Conservation (phyloP, 345 rosid genomes). For the Iberis pinnata region DNA sequence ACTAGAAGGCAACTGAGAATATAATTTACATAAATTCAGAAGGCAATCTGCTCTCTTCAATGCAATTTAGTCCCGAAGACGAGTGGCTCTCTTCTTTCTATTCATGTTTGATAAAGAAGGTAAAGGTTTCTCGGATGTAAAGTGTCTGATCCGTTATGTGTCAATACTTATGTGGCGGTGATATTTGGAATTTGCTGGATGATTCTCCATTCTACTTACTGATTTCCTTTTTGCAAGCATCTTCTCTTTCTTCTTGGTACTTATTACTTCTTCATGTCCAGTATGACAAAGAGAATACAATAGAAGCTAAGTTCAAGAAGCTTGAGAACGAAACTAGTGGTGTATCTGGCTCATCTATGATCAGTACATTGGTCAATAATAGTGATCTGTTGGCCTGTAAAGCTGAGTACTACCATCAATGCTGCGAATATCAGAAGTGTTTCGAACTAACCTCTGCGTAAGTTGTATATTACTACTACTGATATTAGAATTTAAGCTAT, state of each 20-base stretch:
- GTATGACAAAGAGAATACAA: conserved; percentile 72
- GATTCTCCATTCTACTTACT: conserved; percentile 13
- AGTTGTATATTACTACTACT: conserved; percentile 34
- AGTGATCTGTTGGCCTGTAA: conserved; percentile 87
- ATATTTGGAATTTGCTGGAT: background rate
- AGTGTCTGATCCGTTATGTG: too few species aligned
- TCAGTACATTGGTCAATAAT: conserved; percentile 53
- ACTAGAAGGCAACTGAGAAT: conserved; percentile 6
- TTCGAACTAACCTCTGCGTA: conserved; percentile 80
- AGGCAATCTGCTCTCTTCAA: conserved; percentile 61
- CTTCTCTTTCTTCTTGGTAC: conserved; percentile 9
- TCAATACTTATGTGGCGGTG: background rate
- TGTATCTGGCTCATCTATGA: conserved; percentile 44
- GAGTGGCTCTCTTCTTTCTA: conserved; percentile 91
- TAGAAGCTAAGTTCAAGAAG: conserved; percentile 79
- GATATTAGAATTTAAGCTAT: conserved; percentile 9
- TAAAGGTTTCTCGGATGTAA: conserved; percentile 25
- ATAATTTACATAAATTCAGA: conserved; percentile 37
- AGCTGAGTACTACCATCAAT: conserved; percentile 95
- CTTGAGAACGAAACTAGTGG: conserved; percentile 67
- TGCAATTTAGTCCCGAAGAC: conserved; percentile 82
- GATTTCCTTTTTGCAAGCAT: conserved; percentile 4
- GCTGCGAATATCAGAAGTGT: conserved; percentile 92
- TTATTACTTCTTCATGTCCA: conserved; percentile 32
- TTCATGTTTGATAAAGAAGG: conserved; percentile 92